Evolutionary conservation across 257 asterid genomes (phyloP).

Genomic region (Nemophila menziesii): DNA sequence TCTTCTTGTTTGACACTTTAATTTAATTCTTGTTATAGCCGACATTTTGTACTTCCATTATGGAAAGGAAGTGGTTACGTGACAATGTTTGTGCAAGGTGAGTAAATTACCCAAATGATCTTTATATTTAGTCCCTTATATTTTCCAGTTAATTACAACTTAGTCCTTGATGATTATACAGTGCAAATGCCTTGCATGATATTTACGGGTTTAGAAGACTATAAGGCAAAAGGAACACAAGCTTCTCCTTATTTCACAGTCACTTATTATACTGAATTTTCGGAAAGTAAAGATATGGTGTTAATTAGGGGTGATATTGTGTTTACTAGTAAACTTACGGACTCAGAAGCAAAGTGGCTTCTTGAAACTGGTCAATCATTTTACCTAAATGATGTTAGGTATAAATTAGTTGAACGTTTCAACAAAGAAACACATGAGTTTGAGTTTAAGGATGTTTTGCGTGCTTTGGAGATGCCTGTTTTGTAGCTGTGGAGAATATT

Average conservation of each 20-base stretch:
- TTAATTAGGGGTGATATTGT: slow-evolving; percentile 83
- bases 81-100: slow-evolving; percentile 88
- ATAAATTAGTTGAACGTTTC: slow-evolving; percentile 75
- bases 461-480: slow-evolving; percentile 70
- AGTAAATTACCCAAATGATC: too few species aligned
- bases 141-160: slow-evolving; percentile 6
- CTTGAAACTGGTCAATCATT: slow-evolving; percentile 79
- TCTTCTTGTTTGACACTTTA: slow-evolving; percentile 8
- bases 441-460: slow-evolving; percentile 82
- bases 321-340: slow-evolving; percentile 81
- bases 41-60: slow-evolving; percentile 74
- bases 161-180: slow-evolving; percentile 18
- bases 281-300: slow-evolving; percentile 77
- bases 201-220: slow-evolving; percentile 94
- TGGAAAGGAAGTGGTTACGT: slow-evolving; percentile 95
- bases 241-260: slow-evolving; percentile 85
- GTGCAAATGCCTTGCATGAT: slow-evolving; percentile 88
- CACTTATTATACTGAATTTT: slow-evolving; percentile 66
- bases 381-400: slow-evolving; percentile 77
- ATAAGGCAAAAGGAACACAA: slow-evolving; percentile 93
- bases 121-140: too few species aligned
- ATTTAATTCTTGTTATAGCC: slow-evolving; percentile 35
- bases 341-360: slow-evolving; percentile 76
- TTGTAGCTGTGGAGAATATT: slow-evolving; percentile 18
- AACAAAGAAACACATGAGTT: slow-evolving; percentile 71